phyloP scores from a whole-genome alignment of 176 grass and related monocot genomes.

The sorghum (Sorghum bicolor) region Sorghum_bicolor_NCBIv3 NC_012873.2:64838001-64838500 shows the following conservation, averaged over 20 bases:
- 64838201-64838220: neutral
- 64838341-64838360: neutral
- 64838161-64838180: neutral
- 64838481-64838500: slow-evolving; percentile 19
- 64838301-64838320: neutral
- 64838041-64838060: slow-evolving; percentile 91
- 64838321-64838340: neutral
- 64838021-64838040: slow-evolving; percentile 77
- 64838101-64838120: slow-evolving; percentile 88
- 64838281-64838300: neutral
- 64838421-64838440: slow-evolving; percentile 17
- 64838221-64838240: neutral
- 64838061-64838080: slow-evolving; percentile 92
- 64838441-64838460: slow-evolving; percentile 43
- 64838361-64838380: neutral
- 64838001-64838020: slow-evolving; percentile 51
- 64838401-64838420: slow-evolving; percentile 24
- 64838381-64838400: slow-evolving; percentile 26
- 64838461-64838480: slow-evolving; percentile 43
- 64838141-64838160: neutral
- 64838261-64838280: neutral
- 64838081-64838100: slow-evolving; percentile 64
- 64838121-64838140: slow-evolving; percentile 46
- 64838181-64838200: neutral
- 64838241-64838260: neutral